These are phyloP conservation scores for Meredithiella fracta DNA, from an alignment of 2,329 filamentous ascomycete genomes.

Conservation along the genomic window DNA sequence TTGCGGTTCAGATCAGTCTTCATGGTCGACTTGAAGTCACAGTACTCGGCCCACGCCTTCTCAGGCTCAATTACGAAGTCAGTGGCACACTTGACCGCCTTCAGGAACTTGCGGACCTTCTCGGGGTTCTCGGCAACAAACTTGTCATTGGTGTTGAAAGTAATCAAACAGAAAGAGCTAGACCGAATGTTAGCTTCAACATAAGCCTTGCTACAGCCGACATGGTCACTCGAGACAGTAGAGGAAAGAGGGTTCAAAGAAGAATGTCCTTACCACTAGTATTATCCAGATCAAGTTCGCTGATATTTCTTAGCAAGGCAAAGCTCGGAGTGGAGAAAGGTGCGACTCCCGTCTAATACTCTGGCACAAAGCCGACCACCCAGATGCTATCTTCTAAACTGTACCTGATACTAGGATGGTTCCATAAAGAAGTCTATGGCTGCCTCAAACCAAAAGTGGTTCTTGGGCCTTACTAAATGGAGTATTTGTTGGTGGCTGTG, in stretches of 20 bases:
- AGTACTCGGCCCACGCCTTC: slow-evolving; percentile 49
- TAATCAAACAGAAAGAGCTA: slow-evolving; percentile 1
- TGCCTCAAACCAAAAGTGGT: slow-evolving; percentile 1
- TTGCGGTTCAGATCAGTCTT: slow-evolving; percentile 52
- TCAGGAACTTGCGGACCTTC: slow-evolving; percentile 50
- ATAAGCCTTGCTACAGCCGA: slow-evolving; percentile 24
- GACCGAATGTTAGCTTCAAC: background rate
- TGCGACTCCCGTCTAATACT: background rate
- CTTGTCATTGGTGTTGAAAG: slow-evolving; percentile 40
- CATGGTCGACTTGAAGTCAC: slow-evolving; percentile 58
- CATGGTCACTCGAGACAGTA: slow-evolving; percentile 11
- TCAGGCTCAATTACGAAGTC: slow-evolving; percentile 54
- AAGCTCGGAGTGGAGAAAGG: slow-evolving; percentile 4
- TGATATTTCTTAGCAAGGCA: slow-evolving; percentile 55
- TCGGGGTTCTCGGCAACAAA: slow-evolving; percentile 52
- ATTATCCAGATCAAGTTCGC: slow-evolving; percentile 78
- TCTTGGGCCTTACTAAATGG: slow-evolving; percentile 2
- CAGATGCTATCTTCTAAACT: slow-evolving; percentile 24
- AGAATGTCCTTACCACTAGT: slow-evolving; percentile 76
- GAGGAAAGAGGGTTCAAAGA: slow-evolving; percentile 33
- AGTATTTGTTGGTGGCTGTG: background rate
- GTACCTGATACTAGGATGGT: slow-evolving; percentile 26
- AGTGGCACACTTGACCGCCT: slow-evolving; percentile 57
- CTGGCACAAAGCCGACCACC: slow-evolving; percentile 18
- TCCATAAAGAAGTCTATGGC: slow-evolving; percentile 18